These are phyloP conservation scores for Pulveroboletus sp. DNA, from an alignment of 768 basidiomycete species.

Conservation along the genomic window DNA sequence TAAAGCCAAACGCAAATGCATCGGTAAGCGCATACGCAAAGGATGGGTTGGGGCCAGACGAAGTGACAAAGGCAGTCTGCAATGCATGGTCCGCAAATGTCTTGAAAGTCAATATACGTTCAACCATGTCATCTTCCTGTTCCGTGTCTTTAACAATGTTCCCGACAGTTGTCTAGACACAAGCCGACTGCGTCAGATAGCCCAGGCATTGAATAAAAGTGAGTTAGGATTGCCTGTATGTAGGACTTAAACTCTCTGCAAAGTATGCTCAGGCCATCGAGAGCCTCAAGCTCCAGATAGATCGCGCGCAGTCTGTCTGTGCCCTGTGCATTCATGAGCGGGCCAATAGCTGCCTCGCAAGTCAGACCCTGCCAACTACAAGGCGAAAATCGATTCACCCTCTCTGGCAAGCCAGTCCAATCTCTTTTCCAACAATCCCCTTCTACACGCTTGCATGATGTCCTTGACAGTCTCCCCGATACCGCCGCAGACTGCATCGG, in stretches of 20 bases:
- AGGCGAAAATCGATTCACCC: conserved; percentile 34
- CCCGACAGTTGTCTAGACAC: conserved; percentile 50
- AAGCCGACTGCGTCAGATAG: neutral
- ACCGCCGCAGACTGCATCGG: conserved; percentile 43
- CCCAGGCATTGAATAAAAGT: neutral
- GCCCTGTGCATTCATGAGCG: conserved; percentile 48
- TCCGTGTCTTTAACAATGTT: conserved; percentile 61
- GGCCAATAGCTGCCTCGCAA: conserved; percentile 44
- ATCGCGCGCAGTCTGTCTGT: conserved; percentile 45
- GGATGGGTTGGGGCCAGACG: conserved; percentile 44
- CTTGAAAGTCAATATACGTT: conserved; percentile 67
- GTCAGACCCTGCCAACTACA: conserved; percentile 26
- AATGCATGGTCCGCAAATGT: conserved; percentile 51
- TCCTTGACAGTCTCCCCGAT: conserved; percentile 47
- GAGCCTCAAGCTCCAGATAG: conserved; percentile 61
- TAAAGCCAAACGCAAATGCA: conserved; percentile 74
- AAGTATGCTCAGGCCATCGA: conserved; percentile 52
- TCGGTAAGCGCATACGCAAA: conserved; percentile 69
- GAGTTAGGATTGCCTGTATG: conserved; percentile 44
- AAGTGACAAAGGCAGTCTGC: conserved; percentile 47
- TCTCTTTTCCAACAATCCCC: conserved; percentile 44
- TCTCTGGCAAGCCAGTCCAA: conserved; percentile 44
- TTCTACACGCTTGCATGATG: conserved; percentile 54
- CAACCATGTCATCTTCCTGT: conserved; percentile 77
- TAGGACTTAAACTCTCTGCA: conserved; percentile 59